These are phyloP conservation scores for Friedmanniomyces endolithicus DNA, from an alignment of 495 filamentous ascomycete genomes.

Conservation along the genomic window DNA sequence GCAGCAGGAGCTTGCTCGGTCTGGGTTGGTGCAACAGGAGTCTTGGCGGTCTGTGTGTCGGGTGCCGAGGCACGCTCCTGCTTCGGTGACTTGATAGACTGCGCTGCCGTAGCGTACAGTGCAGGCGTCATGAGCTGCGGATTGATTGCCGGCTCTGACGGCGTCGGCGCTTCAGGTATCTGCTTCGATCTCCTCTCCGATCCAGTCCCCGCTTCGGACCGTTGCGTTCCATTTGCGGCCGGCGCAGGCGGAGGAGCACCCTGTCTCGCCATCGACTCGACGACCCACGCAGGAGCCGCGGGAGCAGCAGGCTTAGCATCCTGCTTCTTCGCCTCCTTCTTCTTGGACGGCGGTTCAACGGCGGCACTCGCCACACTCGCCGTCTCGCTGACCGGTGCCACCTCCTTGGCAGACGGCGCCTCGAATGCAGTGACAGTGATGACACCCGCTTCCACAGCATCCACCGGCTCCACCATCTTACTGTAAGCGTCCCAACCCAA, in stretches of 20 bases:
- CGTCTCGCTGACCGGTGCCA: not conserved
- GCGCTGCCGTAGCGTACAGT: slow-evolving; percentile 11
- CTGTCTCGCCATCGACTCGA: slow-evolving; percentile 32
- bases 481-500: slow-evolving; percentile 80
- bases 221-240: slow-evolving; percentile 25
- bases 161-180: slow-evolving; percentile 38
- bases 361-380: slow-evolving; percentile 29
- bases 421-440: slow-evolving; percentile 43
- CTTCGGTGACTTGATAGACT: slow-evolving; percentile 7
- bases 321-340: slow-evolving; percentile 26
- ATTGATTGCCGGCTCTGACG: slow-evolving; percentile 8
- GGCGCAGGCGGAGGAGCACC: slow-evolving; percentile 30
- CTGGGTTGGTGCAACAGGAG: not conserved
- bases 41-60: not conserved
- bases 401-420: slow-evolving; percentile 19
- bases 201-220: slow-evolving; percentile 11
- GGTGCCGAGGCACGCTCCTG: not conserved
- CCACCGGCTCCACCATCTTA: slow-evolving; percentile 61
- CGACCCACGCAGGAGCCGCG: slow-evolving; percentile 23
- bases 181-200: slow-evolving; percentile 40
- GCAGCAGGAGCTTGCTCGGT: not conserved
- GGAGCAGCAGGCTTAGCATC: slow-evolving; percentile 24
- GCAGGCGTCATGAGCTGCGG: slow-evolving; percentile 15
- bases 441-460: slow-evolving; percentile 56
- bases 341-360: slow-evolving; percentile 33